phyloP scores from a whole-genome alignment of 2,329 filamentous ascomycete genomes.

The Fusarium incarnatum region DNA sequence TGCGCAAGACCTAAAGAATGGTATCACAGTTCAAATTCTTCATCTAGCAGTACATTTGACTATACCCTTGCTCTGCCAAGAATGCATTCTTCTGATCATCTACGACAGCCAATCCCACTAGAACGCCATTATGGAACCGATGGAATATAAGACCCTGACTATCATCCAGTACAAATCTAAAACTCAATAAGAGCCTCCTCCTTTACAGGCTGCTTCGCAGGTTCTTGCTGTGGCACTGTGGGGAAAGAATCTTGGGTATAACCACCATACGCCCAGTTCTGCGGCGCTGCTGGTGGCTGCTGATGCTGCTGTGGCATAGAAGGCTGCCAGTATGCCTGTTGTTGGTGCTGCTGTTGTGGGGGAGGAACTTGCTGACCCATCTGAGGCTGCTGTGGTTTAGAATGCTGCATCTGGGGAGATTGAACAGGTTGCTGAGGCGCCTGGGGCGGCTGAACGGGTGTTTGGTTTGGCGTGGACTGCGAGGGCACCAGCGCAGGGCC shows the following conservation, averaged over 20 bases:
- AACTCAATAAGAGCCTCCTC: slow-evolving; percentile 87
- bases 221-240: slow-evolving; percentile 63
- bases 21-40: slow-evolving; percentile 18
- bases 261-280: slow-evolving; percentile 59
- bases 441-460: slow-evolving; percentile 47
- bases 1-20: background rate
- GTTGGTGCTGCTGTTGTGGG: slow-evolving; percentile 50
- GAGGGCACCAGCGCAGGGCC: slow-evolving; percentile 55
- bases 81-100: slow-evolving; percentile 26
- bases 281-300: slow-evolving; percentile 51
- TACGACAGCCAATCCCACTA: slow-evolving; percentile 14
- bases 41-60: slow-evolving; percentile 7
- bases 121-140: slow-evolving; percentile 28
- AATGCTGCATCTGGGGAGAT: slow-evolving; percentile 31
- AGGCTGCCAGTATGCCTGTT: slow-evolving; percentile 55
- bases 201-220: slow-evolving; percentile 61
- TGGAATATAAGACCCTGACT: background rate
- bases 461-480: slow-evolving; percentile 50
- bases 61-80: slow-evolving; percentile 1
- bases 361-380: slow-evolving; percentile 46
- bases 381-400: slow-evolving; percentile 50
- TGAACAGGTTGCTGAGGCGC: slow-evolving; percentile 45
- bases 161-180: slow-evolving; percentile 51
- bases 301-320: slow-evolving; percentile 49
- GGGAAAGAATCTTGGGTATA: slow-evolving; percentile 74